Evolutionary conservation across 2,329 filamentous ascomycete genomes (phyloP), one percentile per base, ranked within the genome.

Genomic region (Bipolaris bicolor): DNA sequence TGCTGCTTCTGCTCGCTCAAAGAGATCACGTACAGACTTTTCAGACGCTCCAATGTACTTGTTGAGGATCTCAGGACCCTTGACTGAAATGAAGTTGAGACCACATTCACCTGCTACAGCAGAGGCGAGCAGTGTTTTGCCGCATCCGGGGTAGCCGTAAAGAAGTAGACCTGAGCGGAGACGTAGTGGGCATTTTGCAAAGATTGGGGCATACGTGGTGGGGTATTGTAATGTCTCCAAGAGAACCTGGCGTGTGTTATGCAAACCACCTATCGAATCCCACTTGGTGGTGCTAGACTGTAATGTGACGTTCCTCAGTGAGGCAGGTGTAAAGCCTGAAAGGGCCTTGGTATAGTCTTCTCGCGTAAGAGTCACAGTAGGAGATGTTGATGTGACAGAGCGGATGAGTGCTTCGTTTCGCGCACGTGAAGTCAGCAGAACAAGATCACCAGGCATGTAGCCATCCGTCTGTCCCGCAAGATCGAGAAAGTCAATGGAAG

Each of bases 41-140:
- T 99, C 95, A 26, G 91, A 96, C 0, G 95, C 95, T 71, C 95
- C 95, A 57, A 99, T 99, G 76, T 99, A 99, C 79, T 99, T 99
- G 82, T 99, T 99, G 52, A 99, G 80, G 57, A 99, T 98, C 76
- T 99, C 96, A 0, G 95, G 95, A 0, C 95, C 95, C 79, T 99
- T 99, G 71, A 99, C 95, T 39, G 89, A 93, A 77, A 99, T 99
- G 78, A 99, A 99, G 77, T 99, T 99, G 59, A 99, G 87, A 0
- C 94, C 94, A 71, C 94, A 98, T 79, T 99, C 95, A 54, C 94
- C 94, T 11, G 96, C 95, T n/a, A 99, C 94, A 0, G 95, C 95
- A 56, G 91, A 96, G 18, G 96, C 95, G 9, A 99, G 86, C 7
- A 99, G 84, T 0, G 95, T 99, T 79, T 99, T 99, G 60, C 96